Percentiles rank a stretch among this genome's conserved stretches.
phyloP scores from a whole-genome alignment of 2,329 filamentous ascomycete genomes.

The Penicillium sp. region DNA sequence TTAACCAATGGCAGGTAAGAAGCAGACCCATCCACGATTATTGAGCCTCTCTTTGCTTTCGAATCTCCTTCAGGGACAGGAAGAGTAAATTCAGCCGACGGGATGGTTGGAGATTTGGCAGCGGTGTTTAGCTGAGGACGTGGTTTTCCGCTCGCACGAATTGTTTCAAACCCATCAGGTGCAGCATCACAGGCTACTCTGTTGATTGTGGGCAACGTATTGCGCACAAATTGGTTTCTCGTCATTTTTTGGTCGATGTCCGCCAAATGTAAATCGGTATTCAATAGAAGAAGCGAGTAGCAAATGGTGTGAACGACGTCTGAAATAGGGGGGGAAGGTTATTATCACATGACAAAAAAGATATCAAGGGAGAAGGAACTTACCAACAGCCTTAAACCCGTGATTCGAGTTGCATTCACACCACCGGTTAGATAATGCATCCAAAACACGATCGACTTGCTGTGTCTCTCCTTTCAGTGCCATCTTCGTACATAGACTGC shows the following conservation, averaged over 20 bases:
- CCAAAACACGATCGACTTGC: conserved; percentile 90
- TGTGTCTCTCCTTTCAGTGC: conserved; percentile 89
- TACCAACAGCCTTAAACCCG: conserved; percentile 84
- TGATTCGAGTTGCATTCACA: conserved; percentile 89
- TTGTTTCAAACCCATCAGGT: conserved; percentile 61
- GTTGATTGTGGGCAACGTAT: conserved; percentile 85
- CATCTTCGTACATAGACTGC: conserved; percentile 75
- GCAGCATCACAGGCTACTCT: conserved; percentile 71
- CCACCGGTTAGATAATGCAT: conserved; percentile 86
- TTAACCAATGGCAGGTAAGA: conserved; percentile 68
- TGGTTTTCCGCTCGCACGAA: conserved; percentile 34
- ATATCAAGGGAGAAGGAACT: conserved; percentile 27
- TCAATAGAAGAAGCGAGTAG: conserved; percentile 91
- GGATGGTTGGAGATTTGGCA: conserved; percentile 17
- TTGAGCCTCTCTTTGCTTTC: conserved; percentile 12
- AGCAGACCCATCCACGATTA: conserved; percentile 15
- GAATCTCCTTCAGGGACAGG: conserved; percentile 10
- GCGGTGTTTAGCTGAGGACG: conserved; percentile 34
- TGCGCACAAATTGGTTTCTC: conserved; percentile 87
- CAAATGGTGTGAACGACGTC: conserved; percentile 97
- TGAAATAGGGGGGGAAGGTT: conserved; percentile 26
- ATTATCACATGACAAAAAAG: conserved; percentile 22
- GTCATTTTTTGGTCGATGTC: conserved; percentile 98
- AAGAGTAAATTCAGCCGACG: conserved; percentile 8
- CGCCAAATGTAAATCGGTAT: conserved; percentile 91